phyloP scores from a whole-genome alignment of 2,329 filamentous ascomycete genomes.

The Penicillium sp. region DNA sequence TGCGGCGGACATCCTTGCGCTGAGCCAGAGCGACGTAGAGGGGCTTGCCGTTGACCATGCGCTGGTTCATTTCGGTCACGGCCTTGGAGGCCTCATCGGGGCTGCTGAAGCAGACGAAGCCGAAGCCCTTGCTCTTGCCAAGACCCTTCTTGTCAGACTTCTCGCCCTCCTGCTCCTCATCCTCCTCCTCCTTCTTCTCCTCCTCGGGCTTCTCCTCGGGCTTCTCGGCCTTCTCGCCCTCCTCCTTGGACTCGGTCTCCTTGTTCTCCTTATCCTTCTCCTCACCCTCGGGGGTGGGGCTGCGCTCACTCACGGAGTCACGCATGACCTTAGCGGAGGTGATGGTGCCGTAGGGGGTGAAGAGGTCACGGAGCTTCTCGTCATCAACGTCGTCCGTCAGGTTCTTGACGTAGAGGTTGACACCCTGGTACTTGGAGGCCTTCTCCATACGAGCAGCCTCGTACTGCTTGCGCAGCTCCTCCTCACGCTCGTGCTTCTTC shows the following conservation, averaged over 20 bases:
- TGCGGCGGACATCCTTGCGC: constrained; percentile 99
- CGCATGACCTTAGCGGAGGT: constrained; percentile 99
- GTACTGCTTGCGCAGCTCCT: constrained; percentile 98
- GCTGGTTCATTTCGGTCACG: constrained; percentile 99
- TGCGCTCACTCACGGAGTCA: constrained; percentile 59
- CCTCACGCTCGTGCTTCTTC: constrained; percentile 99
- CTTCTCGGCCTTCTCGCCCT: constrained; percentile 45
- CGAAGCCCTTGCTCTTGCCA: constrained; percentile 99
- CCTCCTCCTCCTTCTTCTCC: constrained; percentile 51
- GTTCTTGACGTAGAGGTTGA: constrained; percentile 99
- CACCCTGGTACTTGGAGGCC: constrained; percentile 97
- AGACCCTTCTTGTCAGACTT: constrained; percentile 64
- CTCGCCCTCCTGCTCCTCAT: constrained; percentile 54
- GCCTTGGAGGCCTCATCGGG: constrained; percentile 99
- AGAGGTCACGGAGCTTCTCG: constrained; percentile 93
- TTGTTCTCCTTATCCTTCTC: constrained; percentile 56
- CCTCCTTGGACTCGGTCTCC: constrained; percentile 49
- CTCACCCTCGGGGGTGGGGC: constrained; percentile 48
- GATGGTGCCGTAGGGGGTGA: constrained; percentile 86
- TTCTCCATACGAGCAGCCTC: constrained; percentile 97
- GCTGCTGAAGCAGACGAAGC: constrained; percentile 99
- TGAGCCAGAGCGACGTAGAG: constrained; percentile 97
- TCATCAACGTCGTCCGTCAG: constrained; percentile 95
- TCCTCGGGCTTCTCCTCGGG: constrained; percentile 49
- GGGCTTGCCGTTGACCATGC: constrained; percentile 96